phyloP scores from a whole-genome alignment of 2,329 filamentous ascomycete genomes.

The Biscogniauxia marginata region DNA sequence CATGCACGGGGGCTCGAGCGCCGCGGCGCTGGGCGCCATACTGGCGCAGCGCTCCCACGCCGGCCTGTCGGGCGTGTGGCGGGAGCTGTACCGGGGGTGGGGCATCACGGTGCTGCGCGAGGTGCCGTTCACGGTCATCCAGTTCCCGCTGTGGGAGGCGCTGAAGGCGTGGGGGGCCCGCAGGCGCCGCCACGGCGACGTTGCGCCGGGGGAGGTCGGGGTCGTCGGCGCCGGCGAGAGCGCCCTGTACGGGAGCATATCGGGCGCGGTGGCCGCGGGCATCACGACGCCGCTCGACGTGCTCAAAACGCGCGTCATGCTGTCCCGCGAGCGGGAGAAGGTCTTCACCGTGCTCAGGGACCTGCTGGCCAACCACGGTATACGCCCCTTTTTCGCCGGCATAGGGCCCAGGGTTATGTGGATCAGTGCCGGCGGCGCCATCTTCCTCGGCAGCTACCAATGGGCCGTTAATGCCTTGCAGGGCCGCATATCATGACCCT shows the following conservation, averaged over 20 bases:
- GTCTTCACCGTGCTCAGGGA: constrained; percentile 58
- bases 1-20: constrained; percentile 70
- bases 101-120: constrained; percentile 91
- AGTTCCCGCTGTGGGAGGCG: constrained; percentile 95
- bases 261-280: constrained; percentile 82
- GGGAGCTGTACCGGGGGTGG: constrained; percentile 89
- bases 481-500: constrained; percentile 14
- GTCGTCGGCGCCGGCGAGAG: constrained; percentile 71
- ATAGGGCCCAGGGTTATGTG: constrained; percentile 83
- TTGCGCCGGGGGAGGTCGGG: too few relatives aligned
- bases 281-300: constrained; percentile 93
- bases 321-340: constrained; percentile 67
- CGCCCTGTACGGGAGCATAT: constrained; percentile 78
- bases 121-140: constrained; percentile 94
- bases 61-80: constrained; percentile 62
- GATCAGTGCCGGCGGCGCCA: constrained; percentile 92
- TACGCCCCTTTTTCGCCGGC: constrained; percentile 70
- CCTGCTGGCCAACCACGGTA: constrained; percentile 64
- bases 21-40: constrained; percentile 69
- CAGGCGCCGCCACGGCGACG: constrained; percentile 18
- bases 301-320: constrained; percentile 94
- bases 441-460: constrained; percentile 93
- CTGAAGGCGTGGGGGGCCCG: constrained; percentile 71
- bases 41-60: constrained; percentile 45
- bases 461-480: constrained; percentile 77